Evolutionary conservation across 345 rosid species (phyloP).

Genomic region (Euclidium syriacum): DNA sequence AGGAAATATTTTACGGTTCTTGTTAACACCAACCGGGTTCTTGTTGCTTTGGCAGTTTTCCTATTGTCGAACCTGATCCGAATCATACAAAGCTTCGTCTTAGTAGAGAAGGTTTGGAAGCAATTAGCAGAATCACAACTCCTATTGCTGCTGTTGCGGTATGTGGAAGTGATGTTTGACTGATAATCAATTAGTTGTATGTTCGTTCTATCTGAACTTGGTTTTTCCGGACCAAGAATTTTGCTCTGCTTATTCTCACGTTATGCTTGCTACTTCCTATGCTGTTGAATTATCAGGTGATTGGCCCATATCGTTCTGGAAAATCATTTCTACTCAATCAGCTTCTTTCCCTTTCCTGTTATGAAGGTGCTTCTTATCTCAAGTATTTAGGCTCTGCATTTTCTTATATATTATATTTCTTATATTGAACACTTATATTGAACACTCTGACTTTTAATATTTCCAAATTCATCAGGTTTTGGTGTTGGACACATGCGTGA

Average conservation of each 20-base stretch:
- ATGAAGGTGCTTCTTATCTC: slow-evolving; percentile 62
- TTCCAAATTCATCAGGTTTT: slow-evolving; percentile 52
- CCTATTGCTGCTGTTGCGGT: slow-evolving; percentile 96
- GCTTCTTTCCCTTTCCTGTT: slow-evolving; percentile 96
- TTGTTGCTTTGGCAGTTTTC: slow-evolving; percentile 54
- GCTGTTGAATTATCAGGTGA: slow-evolving; percentile 60
- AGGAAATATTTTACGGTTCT: neutral
- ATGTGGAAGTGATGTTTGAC: slow-evolving; percentile 39
- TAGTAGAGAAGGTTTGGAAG: slow-evolving; percentile 84
- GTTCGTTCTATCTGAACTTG: slow-evolving; percentile 12
- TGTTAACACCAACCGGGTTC: neutral
- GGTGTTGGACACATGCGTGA: slow-evolving; percentile 99
- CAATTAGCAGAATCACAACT: slow-evolving; percentile 71
- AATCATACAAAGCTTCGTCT: slow-evolving; percentile 97
- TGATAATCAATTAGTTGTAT: slow-evolving; percentile 21
- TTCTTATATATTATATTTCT: slow-evolving; percentile 8
- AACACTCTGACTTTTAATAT: neutral
- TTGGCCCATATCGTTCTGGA: slow-evolving; percentile 99
- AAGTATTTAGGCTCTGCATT: slow-evolving; percentile 3
- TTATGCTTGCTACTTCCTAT: slow-evolving; percentile 14
- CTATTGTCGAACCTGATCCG: slow-evolving; percentile 93
- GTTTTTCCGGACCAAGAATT: neutral
- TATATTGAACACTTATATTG: neutral
- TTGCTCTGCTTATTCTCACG: neutral
- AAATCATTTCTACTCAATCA: slow-evolving; percentile 98